phyloP scores from a whole-genome alignment of 345 rosid species.

The Jatropha curcas region DNA sequence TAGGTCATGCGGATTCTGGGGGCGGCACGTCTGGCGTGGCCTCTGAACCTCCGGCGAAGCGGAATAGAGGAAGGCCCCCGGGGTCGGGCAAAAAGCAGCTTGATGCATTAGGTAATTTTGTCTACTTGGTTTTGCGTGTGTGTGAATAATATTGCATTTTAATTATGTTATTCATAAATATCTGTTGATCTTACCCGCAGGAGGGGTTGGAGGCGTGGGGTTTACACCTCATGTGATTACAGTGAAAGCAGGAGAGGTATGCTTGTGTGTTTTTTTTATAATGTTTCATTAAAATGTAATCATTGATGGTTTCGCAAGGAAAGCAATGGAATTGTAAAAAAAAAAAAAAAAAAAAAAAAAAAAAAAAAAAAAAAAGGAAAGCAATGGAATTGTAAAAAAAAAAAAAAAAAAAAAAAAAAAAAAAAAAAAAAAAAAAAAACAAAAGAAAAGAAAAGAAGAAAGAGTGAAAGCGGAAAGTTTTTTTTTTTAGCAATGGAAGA shows the following conservation, averaged over 20 bases:
- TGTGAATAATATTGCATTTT: background rate
- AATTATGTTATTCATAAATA: background rate
- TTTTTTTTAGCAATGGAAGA: no score
- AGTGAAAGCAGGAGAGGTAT: conserved; percentile 87
- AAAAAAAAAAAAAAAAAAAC: background rate
- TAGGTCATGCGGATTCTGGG: conserved; percentile 38
- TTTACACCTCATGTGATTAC: conserved; percentile 96
- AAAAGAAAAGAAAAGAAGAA: no score
- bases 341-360: background rate
- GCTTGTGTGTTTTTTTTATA: conserved; percentile 8
- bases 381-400: background rate
- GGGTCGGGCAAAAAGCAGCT: conserved; percentile 91
- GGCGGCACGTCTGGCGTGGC: conserved; percentile 34
- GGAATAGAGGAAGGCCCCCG: conserved; percentile 85
- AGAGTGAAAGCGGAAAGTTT: no score
- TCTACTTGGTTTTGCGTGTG: background rate
- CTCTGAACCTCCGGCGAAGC: conserved; percentile 61
- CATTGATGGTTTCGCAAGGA: background rate
- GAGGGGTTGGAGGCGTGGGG: conserved; percentile 79
- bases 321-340: background rate
- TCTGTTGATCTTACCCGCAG: conserved; percentile 28
- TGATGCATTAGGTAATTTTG: conserved; percentile 73
- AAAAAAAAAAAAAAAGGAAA: no score
- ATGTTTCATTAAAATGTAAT: background rate
- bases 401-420: background rate